Evolutionary conservation across 768 basidiomycete genomes (phyloP).

Genomic region (Mycena albidolilacea): DNA sequence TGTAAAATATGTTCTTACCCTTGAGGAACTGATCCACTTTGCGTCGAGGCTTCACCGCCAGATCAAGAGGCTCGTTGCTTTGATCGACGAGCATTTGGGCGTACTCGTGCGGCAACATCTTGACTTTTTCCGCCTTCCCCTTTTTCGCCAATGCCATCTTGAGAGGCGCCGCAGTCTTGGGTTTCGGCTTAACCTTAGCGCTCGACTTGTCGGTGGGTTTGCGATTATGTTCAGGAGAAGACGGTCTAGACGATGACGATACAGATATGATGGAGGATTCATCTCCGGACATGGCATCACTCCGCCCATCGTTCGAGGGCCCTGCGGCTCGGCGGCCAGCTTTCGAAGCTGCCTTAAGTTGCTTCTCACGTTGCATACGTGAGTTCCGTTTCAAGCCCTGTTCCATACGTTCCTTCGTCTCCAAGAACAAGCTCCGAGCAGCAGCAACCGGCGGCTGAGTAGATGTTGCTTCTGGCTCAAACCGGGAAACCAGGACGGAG

Average conservation of each 20-base stretch:
- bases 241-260: constrained; percentile 43
- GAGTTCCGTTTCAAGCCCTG: constrained; percentile 41
- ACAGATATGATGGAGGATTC: constrained; percentile 46
- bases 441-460: constrained; percentile 39
- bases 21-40: constrained; percentile 54
- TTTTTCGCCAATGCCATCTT: constrained; percentile 41
- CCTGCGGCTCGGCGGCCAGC: constrained; percentile 24
- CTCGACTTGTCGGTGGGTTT: constrained; percentile 19
- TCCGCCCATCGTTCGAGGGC: constrained; percentile 14
- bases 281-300: constrained; percentile 37
- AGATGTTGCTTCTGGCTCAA: constrained; percentile 34
- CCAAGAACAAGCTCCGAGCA: constrained; percentile 49
- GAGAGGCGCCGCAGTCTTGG: constrained; percentile 22
- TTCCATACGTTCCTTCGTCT: constrained; percentile 54
- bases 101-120: constrained; percentile 68
- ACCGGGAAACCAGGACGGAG: constrained; percentile 37
- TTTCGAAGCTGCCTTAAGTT: constrained; percentile 43
- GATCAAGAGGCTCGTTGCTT: constrained; percentile 37
- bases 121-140: constrained; percentile 53
- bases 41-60: constrained; percentile 39
- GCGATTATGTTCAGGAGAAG: constrained; percentile 44
- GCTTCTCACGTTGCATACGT: constrained; percentile 46
- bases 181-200: constrained; percentile 45
- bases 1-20: constrained; percentile 71
- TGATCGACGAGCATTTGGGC: constrained; percentile 62